Evolutionary conservation across 2,329 filamentous ascomycete genomes (phyloP).

Genomic region (Exophiala calicioides): DNA sequence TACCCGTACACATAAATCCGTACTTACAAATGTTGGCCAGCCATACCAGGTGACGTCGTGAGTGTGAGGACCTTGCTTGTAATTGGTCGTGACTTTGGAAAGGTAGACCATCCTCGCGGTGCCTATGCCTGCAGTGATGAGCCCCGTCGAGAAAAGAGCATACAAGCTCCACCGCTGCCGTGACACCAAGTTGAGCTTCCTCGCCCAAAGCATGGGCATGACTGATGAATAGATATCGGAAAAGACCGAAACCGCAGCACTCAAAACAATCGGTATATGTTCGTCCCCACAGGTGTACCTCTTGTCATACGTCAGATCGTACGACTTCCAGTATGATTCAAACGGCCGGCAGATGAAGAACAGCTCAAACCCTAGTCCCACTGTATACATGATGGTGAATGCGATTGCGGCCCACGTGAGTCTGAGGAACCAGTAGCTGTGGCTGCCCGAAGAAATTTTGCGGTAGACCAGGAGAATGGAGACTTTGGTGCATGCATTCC

Average conservation of each 20-base stretch:
- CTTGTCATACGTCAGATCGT: slow-evolving; percentile 11
- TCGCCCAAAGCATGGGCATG: slow-evolving; percentile 20
- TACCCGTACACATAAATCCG: too few species aligned
- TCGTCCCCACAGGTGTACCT: slow-evolving; percentile 21
- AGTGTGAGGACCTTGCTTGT: slow-evolving; percentile 14
- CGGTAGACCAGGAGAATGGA: slow-evolving; percentile 23
- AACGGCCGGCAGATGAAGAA: slow-evolving; percentile 17
- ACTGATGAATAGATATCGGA: slow-evolving; percentile 24
- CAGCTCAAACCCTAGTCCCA: slow-evolving; percentile 14
- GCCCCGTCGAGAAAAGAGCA: slow-evolving; percentile 21
- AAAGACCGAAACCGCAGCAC: slow-evolving; percentile 18
- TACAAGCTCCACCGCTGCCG: slow-evolving; percentile 18
- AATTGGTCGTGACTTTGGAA: slow-evolving; percentile 19
- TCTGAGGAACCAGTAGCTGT: slow-evolving; percentile 20
- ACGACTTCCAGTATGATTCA: slow-evolving; percentile 20
- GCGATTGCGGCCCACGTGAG: slow-evolving; percentile 19
- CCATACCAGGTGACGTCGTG: slow-evolving; percentile 23
- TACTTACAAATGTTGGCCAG: slow-evolving; percentile 18
- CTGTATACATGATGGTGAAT: slow-evolving; percentile 15
- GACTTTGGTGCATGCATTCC: slow-evolving; percentile 19
- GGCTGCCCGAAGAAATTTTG: slow-evolving; percentile 18
- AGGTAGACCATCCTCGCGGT: slow-evolving; percentile 15
- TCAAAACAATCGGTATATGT: slow-evolving; percentile 14
- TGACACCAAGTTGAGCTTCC: slow-evolving; percentile 14
- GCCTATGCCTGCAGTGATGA: slow-evolving; percentile 21